Conservation (phyloP, 495 filamentous ascomycete genomes). For the Talaromyces thailandensis region DNA sequence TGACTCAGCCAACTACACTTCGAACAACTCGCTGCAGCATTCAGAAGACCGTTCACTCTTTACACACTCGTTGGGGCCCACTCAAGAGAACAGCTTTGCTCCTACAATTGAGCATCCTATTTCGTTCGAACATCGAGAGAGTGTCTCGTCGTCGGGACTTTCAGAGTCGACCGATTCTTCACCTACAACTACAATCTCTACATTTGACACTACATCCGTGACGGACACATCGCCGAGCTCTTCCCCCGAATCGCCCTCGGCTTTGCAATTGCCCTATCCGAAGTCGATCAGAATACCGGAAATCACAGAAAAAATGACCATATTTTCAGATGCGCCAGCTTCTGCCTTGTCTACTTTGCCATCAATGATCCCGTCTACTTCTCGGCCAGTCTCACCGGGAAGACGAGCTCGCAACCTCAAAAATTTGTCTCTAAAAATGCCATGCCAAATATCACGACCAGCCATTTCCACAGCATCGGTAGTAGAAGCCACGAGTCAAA, state of each 20-base stretch:
- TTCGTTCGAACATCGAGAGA: conserved; percentile 31
- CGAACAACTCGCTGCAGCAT: neutral
- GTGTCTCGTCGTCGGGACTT: conserved; percentile 59
- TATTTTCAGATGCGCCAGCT: conserved; percentile 10
- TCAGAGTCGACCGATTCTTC: conserved; percentile 89
- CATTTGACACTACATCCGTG: conserved; percentile 76
- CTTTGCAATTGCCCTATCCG: conserved; percentile 35
- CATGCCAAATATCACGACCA: conserved; percentile 35
- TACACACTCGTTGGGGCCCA: neutral
- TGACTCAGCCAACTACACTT: neutral
- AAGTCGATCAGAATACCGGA: conserved; percentile 26
- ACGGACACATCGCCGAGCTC: conserved; percentile 91
- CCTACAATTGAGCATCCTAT: conserved; percentile 21
- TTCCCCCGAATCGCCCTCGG: conserved; percentile 77
- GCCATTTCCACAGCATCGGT: conserved; percentile 42
- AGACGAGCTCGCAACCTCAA: conserved; percentile 83
- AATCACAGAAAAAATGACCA: conserved; percentile 18
- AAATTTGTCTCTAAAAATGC: conserved; percentile 81
- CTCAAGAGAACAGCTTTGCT: conserved; percentile 13
- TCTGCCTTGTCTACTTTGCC: conserved; percentile 31
- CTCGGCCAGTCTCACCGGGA: conserved; percentile 48
- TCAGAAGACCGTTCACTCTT: neutral
- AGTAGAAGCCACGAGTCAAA: conserved; percentile 32
- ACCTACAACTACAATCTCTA: conserved; percentile 91
- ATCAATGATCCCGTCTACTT: conserved; percentile 28